These are phyloP conservation scores for Colletotrichum costaricense DNA, from an alignment of 2,329 filamentous ascomycete species.

Conservation along the genomic window DNA sequence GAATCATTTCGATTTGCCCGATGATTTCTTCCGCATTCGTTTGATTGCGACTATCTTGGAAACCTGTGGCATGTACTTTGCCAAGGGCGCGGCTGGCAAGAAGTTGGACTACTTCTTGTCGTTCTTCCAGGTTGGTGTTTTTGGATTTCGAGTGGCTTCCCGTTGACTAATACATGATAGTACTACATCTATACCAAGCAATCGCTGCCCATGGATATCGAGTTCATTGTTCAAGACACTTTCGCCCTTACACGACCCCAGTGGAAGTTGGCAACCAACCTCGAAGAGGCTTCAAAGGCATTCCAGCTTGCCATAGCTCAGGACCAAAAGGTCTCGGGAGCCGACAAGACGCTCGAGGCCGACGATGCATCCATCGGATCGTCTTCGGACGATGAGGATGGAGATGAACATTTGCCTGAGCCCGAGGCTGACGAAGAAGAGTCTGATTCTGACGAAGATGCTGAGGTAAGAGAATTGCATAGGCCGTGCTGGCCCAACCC, in stretches of 20 bases:
- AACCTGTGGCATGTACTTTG: slow-evolving; percentile 96
- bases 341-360: slow-evolving; percentile 75
- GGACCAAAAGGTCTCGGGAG: slow-evolving; percentile 84
- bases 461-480: slow-evolving; percentile 18
- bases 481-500: slow-evolving; percentile 29
- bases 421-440: slow-evolving; percentile 69
- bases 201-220: slow-evolving; percentile 92
- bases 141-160: background rate
- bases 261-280: slow-evolving; percentile 86
- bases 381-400: slow-evolving; percentile 82
- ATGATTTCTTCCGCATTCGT: slow-evolving; percentile 96
- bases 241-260: slow-evolving; percentile 87
- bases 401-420: slow-evolving; percentile 71
- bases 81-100: slow-evolving; percentile 91
- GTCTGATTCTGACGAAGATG: slow-evolving; percentile 45
- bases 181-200: slow-evolving; percentile 96
- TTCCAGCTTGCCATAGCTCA: slow-evolving; percentile 91
- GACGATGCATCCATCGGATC: slow-evolving; percentile 79
- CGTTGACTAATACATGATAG: slow-evolving; percentile 50
- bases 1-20: slow-evolving; percentile 85
- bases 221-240: slow-evolving; percentile 95
- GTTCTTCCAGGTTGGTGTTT: slow-evolving; percentile 80
- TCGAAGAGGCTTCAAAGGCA: slow-evolving; percentile 84
- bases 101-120: slow-evolving; percentile 98
- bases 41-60: slow-evolving; percentile 90